Evolutionary conservation across 176 grass and related monocot genomes (phyloP).

Genomic region (Musa itinerans): DNA sequence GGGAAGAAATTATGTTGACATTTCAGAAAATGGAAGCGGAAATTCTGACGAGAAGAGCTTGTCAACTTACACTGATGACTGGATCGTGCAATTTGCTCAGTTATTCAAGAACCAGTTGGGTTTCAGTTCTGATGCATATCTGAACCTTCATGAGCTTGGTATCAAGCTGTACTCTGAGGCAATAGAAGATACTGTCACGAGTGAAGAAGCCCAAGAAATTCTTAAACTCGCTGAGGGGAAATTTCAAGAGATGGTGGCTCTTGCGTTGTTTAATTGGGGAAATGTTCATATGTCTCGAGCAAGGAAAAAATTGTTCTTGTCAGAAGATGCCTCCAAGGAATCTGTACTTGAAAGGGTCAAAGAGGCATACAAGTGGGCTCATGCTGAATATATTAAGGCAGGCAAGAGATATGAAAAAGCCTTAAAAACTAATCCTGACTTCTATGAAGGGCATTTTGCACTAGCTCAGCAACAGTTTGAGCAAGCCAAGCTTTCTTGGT

Average conservation of each 20-base stretch:
- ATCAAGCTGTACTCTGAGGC: conserved; percentile 68
- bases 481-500: conserved; percentile 92
- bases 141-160: conserved; percentile 78
- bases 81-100: conserved; percentile 70
- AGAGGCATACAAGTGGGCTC: conserved; percentile 60
- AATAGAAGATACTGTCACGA: conserved; percentile 85
- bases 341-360: conserved; percentile 45
- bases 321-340: conserved; percentile 49
- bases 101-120: conserved; percentile 81
- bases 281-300: conserved; percentile 81
- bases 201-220: conserved; percentile 86
- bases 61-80: conserved; percentile 41
- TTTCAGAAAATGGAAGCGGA: conserved; percentile 40
- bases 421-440: conserved; percentile 71
- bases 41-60: conserved; percentile 21
- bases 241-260: conserved; percentile 83
- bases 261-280: conserved; percentile 86
- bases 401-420: conserved; percentile 65
- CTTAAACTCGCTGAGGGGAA: conserved; percentile 65
- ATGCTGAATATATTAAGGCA: conserved; percentile 59
- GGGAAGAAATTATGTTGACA: conserved; percentile 32
- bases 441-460: conserved; percentile 76
- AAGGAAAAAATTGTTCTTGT: conserved; percentile 48
- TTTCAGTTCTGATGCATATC: conserved; percentile 64
- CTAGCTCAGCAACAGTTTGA: conserved; percentile 78